A percentile compares a stretch with the other conserved stretches of the same genome.
Evolutionary conservation across 2,329 filamentous ascomycete genomes (phyloP).

Genomic region (Esteya vermicola): DNA sequence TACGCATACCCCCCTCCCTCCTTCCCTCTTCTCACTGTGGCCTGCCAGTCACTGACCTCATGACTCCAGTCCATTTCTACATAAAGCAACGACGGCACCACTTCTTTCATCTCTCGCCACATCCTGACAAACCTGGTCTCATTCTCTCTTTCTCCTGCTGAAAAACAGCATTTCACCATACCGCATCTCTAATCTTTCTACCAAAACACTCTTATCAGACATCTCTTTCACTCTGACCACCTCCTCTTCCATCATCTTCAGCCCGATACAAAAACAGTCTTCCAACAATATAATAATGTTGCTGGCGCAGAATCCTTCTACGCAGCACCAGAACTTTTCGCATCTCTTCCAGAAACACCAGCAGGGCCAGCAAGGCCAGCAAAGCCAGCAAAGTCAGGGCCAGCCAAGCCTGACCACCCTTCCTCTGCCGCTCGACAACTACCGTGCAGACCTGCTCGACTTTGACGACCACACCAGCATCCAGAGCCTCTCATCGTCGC

Average conservation of each 20-base stretch:
- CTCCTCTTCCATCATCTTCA: not conserved
- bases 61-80: not conserved
- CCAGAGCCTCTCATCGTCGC: conserved; percentile 13
- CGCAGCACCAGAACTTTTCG: conserved; percentile 11
- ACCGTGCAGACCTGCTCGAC: conserved; percentile 12
- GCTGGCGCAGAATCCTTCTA: conserved; percentile 5
- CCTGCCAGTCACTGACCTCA: not conserved
- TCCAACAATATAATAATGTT: conserved; percentile 11
- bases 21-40: not conserved
- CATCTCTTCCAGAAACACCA: conserved; percentile 9
- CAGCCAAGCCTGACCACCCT: not conserved
- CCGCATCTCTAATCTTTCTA: no score
- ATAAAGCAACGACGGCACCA: conserved; percentile 1
- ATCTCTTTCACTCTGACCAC: not conserved
- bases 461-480: conserved; percentile 4
- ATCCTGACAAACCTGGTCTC: no score
- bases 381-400: conserved; percentile 12
- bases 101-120: no score
- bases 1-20: not conserved
- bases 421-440: conserved; percentile 5
- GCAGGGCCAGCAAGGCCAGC: conserved; percentile 18
- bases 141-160: no score
- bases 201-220: no score
- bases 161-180: no score
- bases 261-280: not conserved